Conservation (phyloP, 345 rosid species). For the Rhodomyrtus tomentosa region DNA sequence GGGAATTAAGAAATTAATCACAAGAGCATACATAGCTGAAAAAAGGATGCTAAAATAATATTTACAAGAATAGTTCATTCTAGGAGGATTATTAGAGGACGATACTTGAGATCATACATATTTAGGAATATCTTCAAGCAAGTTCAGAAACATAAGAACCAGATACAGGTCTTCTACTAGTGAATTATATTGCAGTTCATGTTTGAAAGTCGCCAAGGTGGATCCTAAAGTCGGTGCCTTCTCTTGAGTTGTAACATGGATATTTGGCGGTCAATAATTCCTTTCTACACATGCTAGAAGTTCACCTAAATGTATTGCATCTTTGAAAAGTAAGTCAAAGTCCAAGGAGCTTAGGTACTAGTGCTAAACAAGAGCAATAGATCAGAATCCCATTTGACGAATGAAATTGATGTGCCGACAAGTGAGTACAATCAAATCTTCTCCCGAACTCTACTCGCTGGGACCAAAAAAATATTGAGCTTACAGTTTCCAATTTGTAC, state of each 20-base stretch:
- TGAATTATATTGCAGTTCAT: background rate
- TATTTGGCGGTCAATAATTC: background rate
- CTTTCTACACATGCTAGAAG: background rate
- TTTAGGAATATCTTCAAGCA: background rate
- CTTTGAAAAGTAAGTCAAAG: background rate
- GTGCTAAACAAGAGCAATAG: background rate
- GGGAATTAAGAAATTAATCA: background rate
- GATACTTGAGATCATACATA: background rate
- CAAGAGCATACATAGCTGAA: background rate
- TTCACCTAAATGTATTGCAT: background rate
- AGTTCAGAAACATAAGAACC: background rate
- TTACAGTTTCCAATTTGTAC: background rate
- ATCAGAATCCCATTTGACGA: background rate
- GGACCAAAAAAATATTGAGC: background rate
- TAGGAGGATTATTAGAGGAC: background rate
- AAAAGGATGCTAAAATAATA: background rate
- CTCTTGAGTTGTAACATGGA: background rate
- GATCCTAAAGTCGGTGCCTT: background rate
- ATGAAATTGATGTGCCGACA: background rate
- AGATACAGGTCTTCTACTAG: background rate
- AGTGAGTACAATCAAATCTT: background rate
- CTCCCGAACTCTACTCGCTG: background rate
- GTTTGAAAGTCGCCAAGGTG: background rate
- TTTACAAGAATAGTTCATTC: background rate
- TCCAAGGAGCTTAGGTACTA: background rate